Evolutionary conservation across 176 grass and related monocot species (phyloP), one percentile per base, ranked within the genome.

Genomic region (Tillandsia fasciculata): DNA sequence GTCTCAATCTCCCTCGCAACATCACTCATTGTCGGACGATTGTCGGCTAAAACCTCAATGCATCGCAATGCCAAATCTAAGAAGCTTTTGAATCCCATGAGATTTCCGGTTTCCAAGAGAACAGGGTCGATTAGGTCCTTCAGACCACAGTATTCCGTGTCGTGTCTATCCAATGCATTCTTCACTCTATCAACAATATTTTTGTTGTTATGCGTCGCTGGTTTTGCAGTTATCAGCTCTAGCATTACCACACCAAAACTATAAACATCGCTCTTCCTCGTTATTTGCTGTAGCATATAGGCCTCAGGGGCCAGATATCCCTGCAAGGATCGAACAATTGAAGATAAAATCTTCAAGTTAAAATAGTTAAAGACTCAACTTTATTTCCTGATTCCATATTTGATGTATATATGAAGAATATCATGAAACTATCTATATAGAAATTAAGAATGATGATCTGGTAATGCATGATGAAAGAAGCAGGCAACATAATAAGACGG

Each of bases 221-320:
- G 84, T 51, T 72, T 79, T 26, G 79, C 87, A 52, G 86, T 79
- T 71, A 96, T 64, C 29, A 90, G 66, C 73, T 97, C 89, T 14
- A 97, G 65, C 9, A 97, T 73, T 51, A 97, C 79, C 28, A 97
- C 84, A 0, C 94, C 89, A 9, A 89, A 96, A 73, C 88, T 96
- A 15, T 96, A 96, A 7, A 91, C 92, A 51, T 96, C 88, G 51
- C 92, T 96, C 75, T 96, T 96, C 12, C 81, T 86, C 11, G 88
- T 91, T 20, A 96, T 67, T 51, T 89, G 88, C 23, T 96, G 88
- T 0, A 88, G 91, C 83, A 84, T 84, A 69, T 84, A 96, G 83
- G 91, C 91, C 57, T 97, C 94, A 0, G 89, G 93, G 67, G 92
- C 86, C 6, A 97, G 80, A 78, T 97, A 97, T 9, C 94, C 94